Evolutionary conservation across 768 basidiomycete genomes (phyloP).

Genomic region (Fomitopsis pulvina): DNA sequence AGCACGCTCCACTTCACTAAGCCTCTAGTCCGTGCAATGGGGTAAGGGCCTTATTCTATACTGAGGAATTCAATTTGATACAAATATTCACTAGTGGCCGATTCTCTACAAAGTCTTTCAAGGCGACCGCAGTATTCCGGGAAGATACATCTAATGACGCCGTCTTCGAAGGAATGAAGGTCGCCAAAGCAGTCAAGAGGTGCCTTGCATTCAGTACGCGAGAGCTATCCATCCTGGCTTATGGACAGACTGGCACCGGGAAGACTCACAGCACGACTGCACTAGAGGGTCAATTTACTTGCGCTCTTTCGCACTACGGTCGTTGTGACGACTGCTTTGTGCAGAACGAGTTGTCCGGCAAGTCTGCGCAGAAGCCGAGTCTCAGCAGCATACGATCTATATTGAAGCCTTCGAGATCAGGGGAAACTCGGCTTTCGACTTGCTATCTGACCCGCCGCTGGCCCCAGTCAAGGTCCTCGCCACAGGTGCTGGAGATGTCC

Average conservation of each 20-base stretch:
- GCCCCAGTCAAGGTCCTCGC: background rate
- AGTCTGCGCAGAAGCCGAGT: background rate
- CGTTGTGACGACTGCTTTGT: background rate
- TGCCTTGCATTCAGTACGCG: background rate
- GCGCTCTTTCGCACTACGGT: background rate
- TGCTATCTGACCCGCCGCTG: background rate
- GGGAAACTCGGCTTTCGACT: background rate
- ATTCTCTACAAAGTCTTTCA: background rate
- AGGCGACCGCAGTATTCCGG: background rate
- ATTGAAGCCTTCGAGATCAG: background rate
- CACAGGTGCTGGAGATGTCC: background rate
- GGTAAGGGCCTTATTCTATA: background rate
- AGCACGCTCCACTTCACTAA: background rate
- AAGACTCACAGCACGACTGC: background rate
- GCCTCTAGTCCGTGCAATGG: background rate
- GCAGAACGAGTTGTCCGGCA: background rate
- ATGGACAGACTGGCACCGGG: background rate
- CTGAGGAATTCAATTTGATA: background rate
- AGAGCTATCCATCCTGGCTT: background rate
- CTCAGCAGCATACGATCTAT: background rate
- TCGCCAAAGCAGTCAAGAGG: background rate
- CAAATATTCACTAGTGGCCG: background rate
- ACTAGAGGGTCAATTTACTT: background rate
- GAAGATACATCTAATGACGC: background rate
- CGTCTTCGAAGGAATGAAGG: background rate